Base-by-base conservation (phyloP, 768 basidiomycete species). In the Russula lepida region DNA sequence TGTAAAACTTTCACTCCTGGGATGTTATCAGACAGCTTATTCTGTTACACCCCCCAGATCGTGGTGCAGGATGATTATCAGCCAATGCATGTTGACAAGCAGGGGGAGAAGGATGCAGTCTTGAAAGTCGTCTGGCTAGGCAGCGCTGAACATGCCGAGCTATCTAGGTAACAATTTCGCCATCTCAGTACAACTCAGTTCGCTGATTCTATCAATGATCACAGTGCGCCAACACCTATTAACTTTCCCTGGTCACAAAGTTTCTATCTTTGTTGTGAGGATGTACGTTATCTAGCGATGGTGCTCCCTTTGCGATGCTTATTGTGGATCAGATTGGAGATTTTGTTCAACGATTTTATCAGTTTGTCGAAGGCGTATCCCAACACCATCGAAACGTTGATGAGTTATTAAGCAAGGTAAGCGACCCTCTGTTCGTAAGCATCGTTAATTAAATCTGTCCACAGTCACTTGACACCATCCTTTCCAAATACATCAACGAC, bases 331-430 rank as follows among this genome's bases (percentile, higher is more conserved):
- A 95, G 85, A 89, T 95, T 61, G 85, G 92, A 27, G 79, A 77
- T 46, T 98, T 95, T 69, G 89, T 97, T 41, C 89, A 94, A 67
- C 92, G 92, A 67, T 98, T 97, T 75, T 95, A 98, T 70, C 86
- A 92, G 25, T 99, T 98, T 72, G 85, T 95, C 0, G 97, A 99
- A 67, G 95, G 95, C 9, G 89, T 97, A 6, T 85, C 89, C 2
- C 91, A 95, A 69, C 89, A 92, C 60, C 89, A 94, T 71, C 81
- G 88, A 46, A 89, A 95, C 69, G 90, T 95, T 33, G 95, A 98
- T 68, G 92, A 93, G 56, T 78, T 98, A 9, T 73, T 99, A 54
- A 87, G 86, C 74, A 93, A 87, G 79, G 95, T 94, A 68, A 59
- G 69, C 41, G 9, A 15, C 51, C 27, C 11, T 35, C 39, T 39